These are phyloP conservation scores for Yarrowia galli DNA, from an alignment of 1,139 yeast species.

Conservation along the genomic window DNA sequence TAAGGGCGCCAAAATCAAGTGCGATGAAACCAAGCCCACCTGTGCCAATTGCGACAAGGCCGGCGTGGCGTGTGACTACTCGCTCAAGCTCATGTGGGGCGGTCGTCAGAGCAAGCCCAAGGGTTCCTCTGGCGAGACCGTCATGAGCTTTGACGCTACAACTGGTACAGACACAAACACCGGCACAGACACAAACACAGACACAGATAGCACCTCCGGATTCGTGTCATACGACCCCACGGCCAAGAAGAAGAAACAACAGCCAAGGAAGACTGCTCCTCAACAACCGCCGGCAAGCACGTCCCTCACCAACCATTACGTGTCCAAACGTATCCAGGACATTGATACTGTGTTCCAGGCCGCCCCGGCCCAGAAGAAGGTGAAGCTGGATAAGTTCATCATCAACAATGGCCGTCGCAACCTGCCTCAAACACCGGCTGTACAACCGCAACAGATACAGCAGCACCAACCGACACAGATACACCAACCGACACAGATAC, in stretches of 20 bases:
- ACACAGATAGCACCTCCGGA: not conserved
- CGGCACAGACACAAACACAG: not conserved
- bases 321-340: conserved; percentile 32
- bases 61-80: conserved; percentile 66
- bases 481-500: not conserved
- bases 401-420: conserved; percentile 13
- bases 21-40: conserved; percentile 73
- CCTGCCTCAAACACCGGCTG: not conserved
- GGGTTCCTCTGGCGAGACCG: not conserved
- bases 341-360: conserved; percentile 38
- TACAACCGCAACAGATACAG: not conserved
- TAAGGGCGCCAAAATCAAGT: conserved; percentile 61
- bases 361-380: conserved; percentile 35
- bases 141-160: not conserved
- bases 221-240: conserved; percentile 3
- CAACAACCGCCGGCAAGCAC: not conserved
- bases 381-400: conserved; percentile 38
- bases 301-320: conserved; percentile 38
- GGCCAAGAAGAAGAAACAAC: conserved; percentile 1
- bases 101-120: conserved; percentile 65
- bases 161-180: not conserved
- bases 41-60: conserved; percentile 67
- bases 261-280: not conserved
- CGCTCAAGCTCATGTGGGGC: conserved; percentile 75
- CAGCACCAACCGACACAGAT: not conserved